Percentiles rank a stretch among this genome's conserved stretches.
Evolutionary conservation across 257 asterid genomes (phyloP).

Genomic region (Solanum sejunctum): DNA sequence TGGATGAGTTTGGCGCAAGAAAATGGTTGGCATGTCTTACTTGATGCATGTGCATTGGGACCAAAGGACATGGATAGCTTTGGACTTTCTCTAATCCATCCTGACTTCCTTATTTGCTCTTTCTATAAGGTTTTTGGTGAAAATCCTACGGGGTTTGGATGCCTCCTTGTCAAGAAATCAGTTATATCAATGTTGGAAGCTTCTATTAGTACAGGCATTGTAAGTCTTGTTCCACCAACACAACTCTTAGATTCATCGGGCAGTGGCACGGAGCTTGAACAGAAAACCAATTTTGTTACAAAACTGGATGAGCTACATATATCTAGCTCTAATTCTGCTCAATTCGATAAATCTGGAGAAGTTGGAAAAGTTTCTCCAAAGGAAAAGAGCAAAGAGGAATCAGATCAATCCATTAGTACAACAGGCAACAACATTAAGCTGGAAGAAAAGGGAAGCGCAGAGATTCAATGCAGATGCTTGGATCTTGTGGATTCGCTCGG

Average conservation of each 20-base stretch:
- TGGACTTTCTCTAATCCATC: conserved; percentile 67
- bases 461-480: conserved; percentile 49
- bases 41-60: conserved; percentile 78
- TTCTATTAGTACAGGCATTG: conserved; percentile 49
- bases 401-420: conserved; percentile 1
- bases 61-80: conserved; percentile 88
- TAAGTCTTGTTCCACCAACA: conserved; percentile 37
- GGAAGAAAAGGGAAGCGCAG: conserved; percentile 1
- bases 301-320: conserved; percentile 5
- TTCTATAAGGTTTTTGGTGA: conserved; percentile 85
- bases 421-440: neutral
- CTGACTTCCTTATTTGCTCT: conserved; percentile 76
- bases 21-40: conserved; percentile 89
- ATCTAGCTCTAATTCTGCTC: neutral
- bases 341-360: neutral
- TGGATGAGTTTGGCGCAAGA: conserved; percentile 87
- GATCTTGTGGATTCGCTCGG: conserved; percentile 83
- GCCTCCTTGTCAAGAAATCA: conserved; percentile 68
- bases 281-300: neutral
- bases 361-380: neutral
- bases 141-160: conserved; percentile 92
- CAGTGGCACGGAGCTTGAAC: conserved; percentile 46
- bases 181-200: conserved; percentile 37
- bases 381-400: neutral
- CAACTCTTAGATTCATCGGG: conserved; percentile 38